phyloP scores from a whole-genome alignment of 345 rosid species.

The Angophora floribunda region DNA sequence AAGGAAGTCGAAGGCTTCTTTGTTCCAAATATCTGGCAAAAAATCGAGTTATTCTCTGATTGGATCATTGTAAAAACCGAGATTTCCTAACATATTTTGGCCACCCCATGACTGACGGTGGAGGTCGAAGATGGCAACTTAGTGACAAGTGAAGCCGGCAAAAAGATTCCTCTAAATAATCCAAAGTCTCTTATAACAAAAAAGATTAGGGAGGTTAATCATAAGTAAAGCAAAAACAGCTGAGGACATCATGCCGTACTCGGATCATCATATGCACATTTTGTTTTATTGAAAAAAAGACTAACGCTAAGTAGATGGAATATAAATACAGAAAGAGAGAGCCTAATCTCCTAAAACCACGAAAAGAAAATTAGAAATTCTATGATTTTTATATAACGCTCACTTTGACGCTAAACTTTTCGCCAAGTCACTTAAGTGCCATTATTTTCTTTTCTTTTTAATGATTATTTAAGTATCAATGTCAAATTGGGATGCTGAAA shows the following conservation, averaged over 20 bases:
- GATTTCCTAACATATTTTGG: background rate
- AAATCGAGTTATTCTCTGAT: background rate
- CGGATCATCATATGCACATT: background rate
- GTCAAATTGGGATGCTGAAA: fast-evolving
- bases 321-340: background rate
- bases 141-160: background rate
- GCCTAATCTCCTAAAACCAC: background rate
- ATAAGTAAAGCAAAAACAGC: background rate
- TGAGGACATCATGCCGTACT: background rate
- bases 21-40: background rate
- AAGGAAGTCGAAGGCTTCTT: background rate
- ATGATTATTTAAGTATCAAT: background rate
- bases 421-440: fast-evolving
- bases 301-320: background rate
- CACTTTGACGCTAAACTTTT: fast-evolving
- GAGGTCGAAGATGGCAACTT: background rate
- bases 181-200: background rate
- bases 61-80: background rate
- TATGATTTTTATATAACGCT: fast-evolving
- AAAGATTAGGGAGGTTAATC: background rate
- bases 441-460: background rate
- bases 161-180: background rate
- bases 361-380: background rate
- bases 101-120: background rate
- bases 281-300: background rate